A percentile compares a stretch with the other conserved stretches of the same genome.
These are phyloP conservation scores for Monosporascus cannonballus DNA, from an alignment of 2,329 filamentous ascomycete species.

Conservation along the genomic window DNA sequence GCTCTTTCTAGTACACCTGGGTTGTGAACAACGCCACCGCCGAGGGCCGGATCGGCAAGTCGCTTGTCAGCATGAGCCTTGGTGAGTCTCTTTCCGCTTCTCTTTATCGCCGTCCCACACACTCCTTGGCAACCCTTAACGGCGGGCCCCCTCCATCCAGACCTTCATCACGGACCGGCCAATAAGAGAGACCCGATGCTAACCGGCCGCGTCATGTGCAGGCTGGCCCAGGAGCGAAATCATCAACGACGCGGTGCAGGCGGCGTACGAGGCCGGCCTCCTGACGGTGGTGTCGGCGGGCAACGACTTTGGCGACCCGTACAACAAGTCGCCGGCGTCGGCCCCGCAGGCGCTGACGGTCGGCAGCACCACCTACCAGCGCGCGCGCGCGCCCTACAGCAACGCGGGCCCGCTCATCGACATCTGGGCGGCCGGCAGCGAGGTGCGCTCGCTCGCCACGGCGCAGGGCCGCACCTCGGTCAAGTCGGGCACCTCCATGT, in stretches of 20 bases:
- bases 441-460: slow-evolving; percentile 33
- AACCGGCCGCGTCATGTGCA: not conserved
- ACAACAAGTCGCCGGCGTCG: slow-evolving; percentile 38
- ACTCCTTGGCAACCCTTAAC: too few relatives aligned
- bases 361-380: slow-evolving; percentile 34
- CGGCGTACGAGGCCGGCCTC: slow-evolving; percentile 37
- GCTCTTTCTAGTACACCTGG: not conserved
- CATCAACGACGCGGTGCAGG: slow-evolving; percentile 40
- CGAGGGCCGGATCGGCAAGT: not conserved
- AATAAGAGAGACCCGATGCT: too few relatives aligned
- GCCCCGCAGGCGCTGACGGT: slow-evolving; percentile 42
- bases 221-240: slow-evolving; percentile 10
- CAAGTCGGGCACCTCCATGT: slow-evolving; percentile 45
- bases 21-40: not conserved
- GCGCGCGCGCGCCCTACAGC: slow-evolving; percentile 35
- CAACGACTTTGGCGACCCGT: slow-evolving; percentile 33
- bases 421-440: slow-evolving; percentile 34
- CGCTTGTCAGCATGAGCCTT: not conserved
- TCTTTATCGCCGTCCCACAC: too few relatives aligned
- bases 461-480: slow-evolving; percentile 27
- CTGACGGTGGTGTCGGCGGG: slow-evolving; percentile 47
- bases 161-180: too few relatives aligned
- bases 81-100: not conserved
- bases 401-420: slow-evolving; percentile 40
- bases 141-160: too few relatives aligned